These are phyloP conservation scores for Amphirosellinia nigrospora DNA, from an alignment of 495 filamentous ascomycete species.

Conservation along the genomic window DNA sequence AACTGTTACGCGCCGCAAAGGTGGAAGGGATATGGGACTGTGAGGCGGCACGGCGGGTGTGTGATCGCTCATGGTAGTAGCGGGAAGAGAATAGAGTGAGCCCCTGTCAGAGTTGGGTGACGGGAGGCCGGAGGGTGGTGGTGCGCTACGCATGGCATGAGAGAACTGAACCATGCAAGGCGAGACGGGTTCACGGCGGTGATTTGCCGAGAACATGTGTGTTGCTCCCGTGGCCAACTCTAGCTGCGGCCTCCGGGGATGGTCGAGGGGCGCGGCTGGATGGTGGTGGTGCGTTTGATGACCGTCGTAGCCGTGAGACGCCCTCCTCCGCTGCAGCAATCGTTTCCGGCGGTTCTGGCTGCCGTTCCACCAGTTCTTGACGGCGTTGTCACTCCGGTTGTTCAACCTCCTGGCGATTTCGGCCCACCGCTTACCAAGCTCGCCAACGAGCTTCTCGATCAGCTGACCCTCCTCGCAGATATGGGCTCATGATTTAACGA, in stretches of 20 bases:
- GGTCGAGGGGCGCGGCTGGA: not conserved
- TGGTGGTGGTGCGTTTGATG: conserved; percentile 36
- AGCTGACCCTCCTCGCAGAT: conserved; percentile 79
- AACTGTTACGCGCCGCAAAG: conserved; percentile 31
- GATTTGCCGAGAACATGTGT: conserved; percentile 12
- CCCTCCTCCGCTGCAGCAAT: conserved; percentile 36
- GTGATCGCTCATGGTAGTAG: conserved; percentile 40
- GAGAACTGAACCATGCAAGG: conserved; percentile 14
- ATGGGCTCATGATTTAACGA: conserved; percentile 90
- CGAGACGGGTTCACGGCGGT: conserved; percentile 12
- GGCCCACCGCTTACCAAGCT: conserved; percentile 92
- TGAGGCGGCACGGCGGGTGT: conserved; percentile 42
- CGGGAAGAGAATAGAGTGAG: conserved; percentile 63
- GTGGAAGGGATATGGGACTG: conserved; percentile 37
- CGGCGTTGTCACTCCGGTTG: conserved; percentile 94
- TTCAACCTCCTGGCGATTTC: conserved; percentile 87
- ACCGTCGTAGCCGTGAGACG: conserved; percentile 24
- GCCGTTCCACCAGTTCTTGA: conserved; percentile 99
- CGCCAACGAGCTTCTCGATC: conserved; percentile 81
- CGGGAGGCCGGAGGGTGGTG: conserved; percentile 62
- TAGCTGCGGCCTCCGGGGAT: conserved; percentile 8
- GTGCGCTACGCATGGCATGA: conserved; percentile 48
- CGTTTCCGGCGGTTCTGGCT: conserved; percentile 79
- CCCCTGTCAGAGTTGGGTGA: conserved; percentile 75
- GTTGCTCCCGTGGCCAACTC: conserved; percentile 22